Evolutionary conservation across 768 basidiomycete genomes (phyloP).

Genomic region (Leccinum broughii): DNA sequence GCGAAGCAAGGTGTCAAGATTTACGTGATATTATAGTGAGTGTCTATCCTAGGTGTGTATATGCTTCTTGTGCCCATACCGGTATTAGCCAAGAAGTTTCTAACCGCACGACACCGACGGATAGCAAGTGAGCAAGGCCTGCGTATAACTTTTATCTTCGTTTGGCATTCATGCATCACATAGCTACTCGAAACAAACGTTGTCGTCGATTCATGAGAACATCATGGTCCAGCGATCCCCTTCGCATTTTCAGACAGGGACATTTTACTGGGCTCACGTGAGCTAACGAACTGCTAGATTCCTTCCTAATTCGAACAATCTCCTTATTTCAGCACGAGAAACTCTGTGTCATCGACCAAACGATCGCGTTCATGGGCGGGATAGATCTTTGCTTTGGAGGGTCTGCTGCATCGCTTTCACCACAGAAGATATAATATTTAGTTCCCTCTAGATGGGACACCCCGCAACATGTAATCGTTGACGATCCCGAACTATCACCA

Average conservation of each 20-base stretch:
- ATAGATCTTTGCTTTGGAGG: conserved; percentile 92
- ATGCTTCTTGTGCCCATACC: conserved; percentile 4
- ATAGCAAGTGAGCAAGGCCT: conserved; percentile 69
- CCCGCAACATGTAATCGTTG: conserved; percentile 85
- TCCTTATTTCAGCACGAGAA: conserved; percentile 80
- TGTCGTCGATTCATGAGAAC: conserved; percentile 82
- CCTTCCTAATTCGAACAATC: background rate
- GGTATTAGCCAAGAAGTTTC: conserved; percentile 86
- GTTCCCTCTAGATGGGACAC: conserved; percentile 80
- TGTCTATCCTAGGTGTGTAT: conserved; percentile 2
- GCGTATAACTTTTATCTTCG: background rate
- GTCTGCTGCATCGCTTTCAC: conserved; percentile 31
- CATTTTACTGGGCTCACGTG: conserved; percentile 99
- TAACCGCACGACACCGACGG: conserved; percentile 89
- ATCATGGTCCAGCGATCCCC: conserved; percentile 97
- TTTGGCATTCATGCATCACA: conserved; percentile 9
- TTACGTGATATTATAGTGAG: conserved; percentile 91
- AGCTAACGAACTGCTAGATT: conserved; percentile 24
- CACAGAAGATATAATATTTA: background rate
- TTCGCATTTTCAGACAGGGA: conserved; percentile 95
- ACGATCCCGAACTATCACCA: conserved; percentile 68
- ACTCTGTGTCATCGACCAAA: conserved; percentile 93
- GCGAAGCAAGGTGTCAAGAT: conserved; percentile 96
- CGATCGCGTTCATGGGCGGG: conserved; percentile 98
- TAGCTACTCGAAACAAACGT: conserved; percentile 84